A percentile compares a stretch with the other conserved stretches of the same genome.
phyloP scores from a whole-genome alignment of 2,329 filamentous ascomycete genomes.

The Penicillium sp. region DNA sequence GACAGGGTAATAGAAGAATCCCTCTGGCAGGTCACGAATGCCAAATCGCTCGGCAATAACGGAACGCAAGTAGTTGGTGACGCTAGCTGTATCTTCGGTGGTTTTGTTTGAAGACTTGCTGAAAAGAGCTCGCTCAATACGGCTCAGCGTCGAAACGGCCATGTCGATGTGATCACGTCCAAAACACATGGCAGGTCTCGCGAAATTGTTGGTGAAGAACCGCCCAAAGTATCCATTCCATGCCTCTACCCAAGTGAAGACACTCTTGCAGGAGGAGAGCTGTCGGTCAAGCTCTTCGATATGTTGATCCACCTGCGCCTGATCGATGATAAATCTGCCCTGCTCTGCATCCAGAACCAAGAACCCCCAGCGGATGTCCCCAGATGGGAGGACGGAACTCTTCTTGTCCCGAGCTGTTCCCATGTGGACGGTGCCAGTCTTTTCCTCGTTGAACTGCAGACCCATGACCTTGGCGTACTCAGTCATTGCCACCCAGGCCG shows the following conservation, averaged over 20 bases:
- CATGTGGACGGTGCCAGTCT: conserved; percentile 58
- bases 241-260: conserved; percentile 63
- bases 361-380: conserved; percentile 64
- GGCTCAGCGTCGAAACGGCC: conserved; percentile 56
- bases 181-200: conserved; percentile 58
- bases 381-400: conserved; percentile 49
- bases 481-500: conserved; percentile 63
- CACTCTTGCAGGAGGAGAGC: conserved; percentile 57
- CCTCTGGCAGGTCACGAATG: conserved; percentile 52
- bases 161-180: conserved; percentile 60
- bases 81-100: conserved; percentile 39
- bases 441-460: conserved; percentile 61
- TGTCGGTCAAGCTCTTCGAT: conserved; percentile 63
- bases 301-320: conserved; percentile 61
- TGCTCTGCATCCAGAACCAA: conserved; percentile 57
- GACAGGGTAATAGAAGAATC: conserved; percentile 58
- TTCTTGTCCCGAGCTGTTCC: conserved; percentile 21
- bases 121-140: conserved; percentile 59
- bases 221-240: conserved; percentile 63
- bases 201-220: conserved; percentile 64
- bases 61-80: conserved; percentile 60
- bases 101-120: conserved; percentile 25
- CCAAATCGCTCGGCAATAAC: conserved; percentile 58
- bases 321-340: conserved; percentile 64
- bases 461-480: conserved; percentile 61